A percentile compares a stretch with the other conserved stretches of the same genome.
Evolutionary conservation across 768 basidiomycete genomes (phyloP).

Genomic region (Rickenella mellea): DNA sequence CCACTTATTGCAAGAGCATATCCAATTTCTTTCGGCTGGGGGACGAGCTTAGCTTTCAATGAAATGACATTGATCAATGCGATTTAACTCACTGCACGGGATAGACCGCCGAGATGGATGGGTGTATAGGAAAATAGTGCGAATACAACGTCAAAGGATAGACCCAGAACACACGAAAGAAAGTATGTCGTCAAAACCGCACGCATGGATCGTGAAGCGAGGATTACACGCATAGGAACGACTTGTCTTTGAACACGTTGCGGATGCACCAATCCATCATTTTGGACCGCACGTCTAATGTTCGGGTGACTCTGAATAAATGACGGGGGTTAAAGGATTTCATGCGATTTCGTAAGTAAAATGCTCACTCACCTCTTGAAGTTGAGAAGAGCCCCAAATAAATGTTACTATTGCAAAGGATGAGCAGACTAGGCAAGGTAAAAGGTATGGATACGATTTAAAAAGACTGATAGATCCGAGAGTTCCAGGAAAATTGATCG

Average conservation of each 20-base stretch:
- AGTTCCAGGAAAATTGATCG: conserved; percentile 9
- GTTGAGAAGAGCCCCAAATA: conserved; percentile 12
- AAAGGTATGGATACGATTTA: conserved; percentile 29
- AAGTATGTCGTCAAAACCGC: conserved; percentile 7
- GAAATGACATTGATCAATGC: background rate
- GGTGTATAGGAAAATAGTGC: conserved; percentile 12
- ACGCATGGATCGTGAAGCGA: conserved; percentile 3
- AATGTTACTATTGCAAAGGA: conserved; percentile 19
- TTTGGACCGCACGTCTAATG: too few relatives aligned
- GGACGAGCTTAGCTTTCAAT: background rate
- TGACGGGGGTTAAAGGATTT: too few relatives aligned
- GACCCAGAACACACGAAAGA: conserved; percentile 7
- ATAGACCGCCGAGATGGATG: conserved; percentile 11
- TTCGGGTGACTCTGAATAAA: too few relatives aligned
- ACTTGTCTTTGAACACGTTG: conserved; percentile 2
- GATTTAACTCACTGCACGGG: conserved; percentile 6
- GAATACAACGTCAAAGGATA: conserved; percentile 12
- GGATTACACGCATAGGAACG: background rate
- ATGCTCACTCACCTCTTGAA: background rate
- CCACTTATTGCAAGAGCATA: conserved; percentile 9
- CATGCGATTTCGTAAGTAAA: background rate
- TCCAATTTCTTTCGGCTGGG: conserved; percentile 12
- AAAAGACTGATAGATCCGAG: conserved; percentile 19
- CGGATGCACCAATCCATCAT: too few relatives aligned
- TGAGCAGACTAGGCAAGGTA: conserved; percentile 36